A percentile compares a stretch with the other conserved stretches of the same genome.
phyloP scores from a whole-genome alignment of 78 protist species.

The Neovahlkampfia damariscottae region DNA sequence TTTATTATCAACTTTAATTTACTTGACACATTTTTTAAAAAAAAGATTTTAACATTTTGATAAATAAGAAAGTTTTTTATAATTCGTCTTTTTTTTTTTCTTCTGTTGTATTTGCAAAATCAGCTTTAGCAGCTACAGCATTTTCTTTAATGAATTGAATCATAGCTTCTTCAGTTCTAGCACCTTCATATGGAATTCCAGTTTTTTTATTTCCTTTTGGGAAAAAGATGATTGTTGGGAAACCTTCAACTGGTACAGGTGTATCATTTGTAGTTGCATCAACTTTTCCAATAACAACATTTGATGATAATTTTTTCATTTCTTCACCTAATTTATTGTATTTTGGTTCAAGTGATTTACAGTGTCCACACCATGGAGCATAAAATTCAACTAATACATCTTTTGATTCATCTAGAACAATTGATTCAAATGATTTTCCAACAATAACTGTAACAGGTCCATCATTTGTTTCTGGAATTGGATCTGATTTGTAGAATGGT shows the following conservation, averaged over 20 bases:
- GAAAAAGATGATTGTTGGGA: conserved; percentile 16
- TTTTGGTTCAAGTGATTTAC: conserved; percentile 37
- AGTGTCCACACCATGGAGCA: conserved; percentile 67
- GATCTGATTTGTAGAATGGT: neutral
- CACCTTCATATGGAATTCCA: conserved; percentile 19
- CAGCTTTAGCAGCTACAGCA: neutral
- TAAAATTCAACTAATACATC: conserved; percentile 74
- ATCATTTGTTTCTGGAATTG: neutral
- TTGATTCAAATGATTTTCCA: conserved; percentile 32
- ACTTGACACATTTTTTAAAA: conserved; percentile 17
- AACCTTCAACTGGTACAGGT: conserved; percentile 19
- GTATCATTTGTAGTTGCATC: conserved; percentile 23
- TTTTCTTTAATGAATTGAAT: neutral
- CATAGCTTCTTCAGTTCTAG: conserved; percentile 7
- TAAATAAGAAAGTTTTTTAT: too few relatives aligned
- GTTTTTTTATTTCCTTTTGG: neutral
- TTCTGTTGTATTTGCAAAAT: neutral
- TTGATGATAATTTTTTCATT: neutral
- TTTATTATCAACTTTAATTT: conserved; percentile 40
- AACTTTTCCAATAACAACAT: conserved; percentile 28
- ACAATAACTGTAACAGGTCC: conserved; percentile 48
- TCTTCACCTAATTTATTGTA: conserved; percentile 25
- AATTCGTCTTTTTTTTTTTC: neutral
- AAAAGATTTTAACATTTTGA: neutral
- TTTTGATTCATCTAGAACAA: conserved; percentile 46